Evolutionary conservation across 1,284 basidiomycete genomes (phyloP).

Genomic region (Porogramme epimiltina): DNA sequence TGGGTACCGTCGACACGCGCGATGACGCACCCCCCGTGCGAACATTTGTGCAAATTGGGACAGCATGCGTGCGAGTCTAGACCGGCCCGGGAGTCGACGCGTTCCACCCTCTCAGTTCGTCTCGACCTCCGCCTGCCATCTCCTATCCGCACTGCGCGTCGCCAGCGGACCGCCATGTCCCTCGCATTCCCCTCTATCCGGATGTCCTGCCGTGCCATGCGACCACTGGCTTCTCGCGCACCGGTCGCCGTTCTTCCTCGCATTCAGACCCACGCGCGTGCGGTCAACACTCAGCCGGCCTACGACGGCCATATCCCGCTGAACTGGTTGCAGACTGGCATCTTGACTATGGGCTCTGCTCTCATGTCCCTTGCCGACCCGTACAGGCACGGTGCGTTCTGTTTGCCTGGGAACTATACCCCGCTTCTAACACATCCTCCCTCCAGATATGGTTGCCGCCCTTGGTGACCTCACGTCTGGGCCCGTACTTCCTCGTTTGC

Average conservation of each 20-base stretch:
- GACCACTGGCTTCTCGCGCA: conserved; percentile 1
- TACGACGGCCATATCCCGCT: conserved; percentile 85
- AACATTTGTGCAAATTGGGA: no score
- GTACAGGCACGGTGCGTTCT: conserved; percentile 75
- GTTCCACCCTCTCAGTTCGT: conserved; percentile 1
- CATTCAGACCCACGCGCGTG: conserved; percentile 15
- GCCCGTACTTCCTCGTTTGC: conserved; percentile 77
- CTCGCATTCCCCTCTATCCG: conserved; percentile 11
- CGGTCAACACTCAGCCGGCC: conserved; percentile 32
- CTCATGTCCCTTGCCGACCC: conserved; percentile 85
- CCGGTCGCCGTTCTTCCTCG: conserved; percentile 4
- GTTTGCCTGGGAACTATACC: not conserved
- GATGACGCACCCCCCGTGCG: no score
- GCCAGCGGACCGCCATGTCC: conserved; percentile 16
- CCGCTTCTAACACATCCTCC: conserved; percentile 12
- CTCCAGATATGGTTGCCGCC: conserved; percentile 88
- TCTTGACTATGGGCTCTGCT: conserved; percentile 87
- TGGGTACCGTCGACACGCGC: no score
- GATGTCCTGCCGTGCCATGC: conserved; percentile 7
- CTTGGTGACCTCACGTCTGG: conserved; percentile 90
- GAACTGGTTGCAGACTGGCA: conserved; percentile 78
- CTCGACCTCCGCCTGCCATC: not conserved
- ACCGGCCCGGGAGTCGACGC: no score
- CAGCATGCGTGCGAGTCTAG: no score
- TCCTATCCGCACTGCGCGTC: not conserved